Percentiles rank a stretch among this genome's conserved stretches.
Evolutionary conservation across 1,284 basidiomycete genomes (phyloP).

Genomic region (Megacollybia platyphylla): DNA sequence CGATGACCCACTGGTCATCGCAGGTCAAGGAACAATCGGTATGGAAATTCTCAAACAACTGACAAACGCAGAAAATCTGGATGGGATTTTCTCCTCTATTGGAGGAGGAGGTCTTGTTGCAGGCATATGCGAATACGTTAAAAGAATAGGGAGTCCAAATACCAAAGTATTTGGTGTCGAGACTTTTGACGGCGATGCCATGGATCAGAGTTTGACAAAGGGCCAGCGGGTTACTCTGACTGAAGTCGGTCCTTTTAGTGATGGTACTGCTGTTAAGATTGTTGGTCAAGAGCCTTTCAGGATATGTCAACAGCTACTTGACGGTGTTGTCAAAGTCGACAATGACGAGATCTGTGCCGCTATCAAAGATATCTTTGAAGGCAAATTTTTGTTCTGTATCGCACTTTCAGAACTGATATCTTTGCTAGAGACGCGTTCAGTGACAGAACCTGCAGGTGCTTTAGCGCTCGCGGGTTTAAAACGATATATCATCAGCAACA

Average conservation of each 20-base stretch:
- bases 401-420: constrained; percentile 1
- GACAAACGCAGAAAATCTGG: constrained; percentile 61
- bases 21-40: constrained; percentile 92
- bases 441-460: constrained; percentile 97
- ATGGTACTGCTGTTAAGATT: constrained; percentile 97
- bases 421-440: constrained; percentile 74
- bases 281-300: constrained; percentile 95
- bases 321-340: constrained; percentile 76
- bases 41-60: constrained; percentile 90
- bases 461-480: constrained; percentile 90
- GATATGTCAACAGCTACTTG: constrained; percentile 79
- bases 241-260: constrained; percentile 94
- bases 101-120: constrained; percentile 90
- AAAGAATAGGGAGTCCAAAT: constrained; percentile 80
- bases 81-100: constrained; percentile 83
- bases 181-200: constrained; percentile 91
- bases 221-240: constrained; percentile 74
- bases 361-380: constrained; percentile 98
- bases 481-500: constrained; percentile 73
- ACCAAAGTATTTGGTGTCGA: constrained; percentile 89
- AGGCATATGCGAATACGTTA: constrained; percentile 88
- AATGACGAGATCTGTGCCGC: constrained; percentile 98
- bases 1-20: constrained; percentile 94
- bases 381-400: constrained; percentile 26
- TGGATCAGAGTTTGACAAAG: constrained; percentile 67